Evolutionary conservation across 2,329 filamentous ascomycete species (phyloP), one percentile per base, ranked within the genome.

Genomic region (Alternaria rosae): DNA sequence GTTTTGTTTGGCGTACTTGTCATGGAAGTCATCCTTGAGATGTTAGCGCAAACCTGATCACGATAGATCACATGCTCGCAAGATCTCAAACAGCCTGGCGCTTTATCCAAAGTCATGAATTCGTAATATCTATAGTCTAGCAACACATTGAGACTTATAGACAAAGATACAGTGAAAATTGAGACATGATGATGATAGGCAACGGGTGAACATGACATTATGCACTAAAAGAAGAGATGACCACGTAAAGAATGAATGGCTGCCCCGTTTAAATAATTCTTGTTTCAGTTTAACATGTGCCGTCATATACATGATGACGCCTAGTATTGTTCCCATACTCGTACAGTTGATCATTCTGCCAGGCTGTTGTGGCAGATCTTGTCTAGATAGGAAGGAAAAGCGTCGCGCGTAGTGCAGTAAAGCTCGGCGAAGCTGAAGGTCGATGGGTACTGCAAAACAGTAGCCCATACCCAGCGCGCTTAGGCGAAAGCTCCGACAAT

Each of bases 161-260:
- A 51, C 9, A 51, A 5, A 15, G 20, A 45, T 45, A n/a, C 13
- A 13, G 17, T 11, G 38, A 44, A n/a, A 60, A 8, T 45, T 17
- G 56, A 58, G 65, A 52, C 44, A 54, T n/a, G 54, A 61, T 64
- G 53, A 72, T 75, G 73, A 74, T 63, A 75, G 76, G 73, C 75
- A 78, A 77, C 76, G 62, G 73, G 45, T 72, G 71, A 70, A 73
- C 70, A 77, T 77, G 73, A 71, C 66, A 72, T 76, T 74, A 70
- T 67, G 64, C 66, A 65, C 65, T 70, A 72, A 48, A 66, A 67
- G 72, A 59, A 66, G 66, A 67, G 71, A 72, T 68, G 67, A 69
- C 68, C 69, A 72, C 28, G 58, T 72, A 74, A 76, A 62, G 74
- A 78, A 67, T 63, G 73, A 77, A 73, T 74, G 66, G 75, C 66